phyloP scores from a whole-genome alignment of 441 rosid genomes.

The Kokia cookei region DNA sequence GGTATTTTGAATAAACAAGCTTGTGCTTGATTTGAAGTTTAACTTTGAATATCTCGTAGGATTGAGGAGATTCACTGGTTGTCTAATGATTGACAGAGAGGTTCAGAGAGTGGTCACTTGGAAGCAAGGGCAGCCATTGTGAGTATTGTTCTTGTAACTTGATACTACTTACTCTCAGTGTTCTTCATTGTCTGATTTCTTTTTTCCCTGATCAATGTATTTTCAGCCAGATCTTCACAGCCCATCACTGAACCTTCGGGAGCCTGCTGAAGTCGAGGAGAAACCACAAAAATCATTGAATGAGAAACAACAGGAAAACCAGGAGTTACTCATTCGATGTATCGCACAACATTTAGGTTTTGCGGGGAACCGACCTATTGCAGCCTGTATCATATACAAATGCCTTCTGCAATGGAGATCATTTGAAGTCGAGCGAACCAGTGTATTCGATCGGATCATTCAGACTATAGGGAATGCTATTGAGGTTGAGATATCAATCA shows the following conservation, averaged over 20 bases:
- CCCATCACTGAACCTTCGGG: slow-evolving; percentile 69
- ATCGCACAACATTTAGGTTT: slow-evolving; percentile 86
- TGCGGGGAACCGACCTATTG: slow-evolving; percentile 75
- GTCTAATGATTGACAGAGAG: slow-evolving; percentile 53
- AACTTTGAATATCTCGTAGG: not conserved
- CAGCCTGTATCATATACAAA: slow-evolving; percentile 95
- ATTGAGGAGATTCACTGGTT: slow-evolving; percentile 7
- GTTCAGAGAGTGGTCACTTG: slow-evolving; percentile 71
- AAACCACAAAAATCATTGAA: slow-evolving; percentile 90
- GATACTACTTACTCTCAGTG: not conserved
- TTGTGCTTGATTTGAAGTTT: not conserved
- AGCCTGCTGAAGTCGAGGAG: slow-evolving; percentile 62
- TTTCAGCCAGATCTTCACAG: slow-evolving; percentile 71
- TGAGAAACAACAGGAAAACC: slow-evolving; percentile 97
- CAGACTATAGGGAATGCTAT: slow-evolving; percentile 94
- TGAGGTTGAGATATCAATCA: slow-evolving; percentile 54
- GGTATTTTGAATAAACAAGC: slow-evolving; percentile 32
- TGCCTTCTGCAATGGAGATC: slow-evolving; percentile 98
- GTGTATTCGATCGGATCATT: slow-evolving; percentile 91
- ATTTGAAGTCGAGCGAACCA: slow-evolving; percentile 94
- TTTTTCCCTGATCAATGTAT: not conserved
- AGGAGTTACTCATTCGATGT: slow-evolving; percentile 92
- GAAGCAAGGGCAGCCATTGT: slow-evolving; percentile 63
- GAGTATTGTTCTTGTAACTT: slow-evolving; percentile 14
- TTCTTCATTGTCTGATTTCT: not conserved